Conservation (phyloP, 2,329 filamentous ascomycete genomes). For the Cryoendolithus antarcticus region DNA sequence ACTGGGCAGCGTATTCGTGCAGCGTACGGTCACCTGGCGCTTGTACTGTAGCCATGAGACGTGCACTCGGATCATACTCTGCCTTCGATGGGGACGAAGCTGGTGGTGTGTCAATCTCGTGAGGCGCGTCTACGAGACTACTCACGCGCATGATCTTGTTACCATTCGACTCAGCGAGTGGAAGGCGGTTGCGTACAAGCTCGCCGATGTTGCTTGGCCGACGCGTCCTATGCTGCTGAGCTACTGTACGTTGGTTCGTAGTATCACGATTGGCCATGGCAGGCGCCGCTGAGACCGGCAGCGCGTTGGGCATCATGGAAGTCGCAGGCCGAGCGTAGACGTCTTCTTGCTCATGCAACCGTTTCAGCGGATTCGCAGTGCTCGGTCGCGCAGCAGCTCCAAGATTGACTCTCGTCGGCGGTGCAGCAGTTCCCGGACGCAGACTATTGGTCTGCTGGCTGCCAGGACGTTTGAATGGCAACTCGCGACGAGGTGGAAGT, state of each 20-base stretch:
- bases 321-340: too few relatives aligned
- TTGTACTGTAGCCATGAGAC: constrained; percentile 1
- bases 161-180: constrained; percentile 6
- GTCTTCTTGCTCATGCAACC: too few relatives aligned
- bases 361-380: too few relatives aligned
- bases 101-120: constrained; percentile 15
- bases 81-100: constrained; percentile 5
- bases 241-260: too few relatives aligned
- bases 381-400: too few relatives aligned
- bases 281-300: too few relatives aligned
- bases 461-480: constrained; percentile 24
- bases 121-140: constrained; percentile 16
- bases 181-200: constrained; percentile 5
- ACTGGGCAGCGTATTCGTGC: constrained; percentile 26
- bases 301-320: too few relatives aligned
- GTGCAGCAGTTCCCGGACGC: constrained; percentile 11
- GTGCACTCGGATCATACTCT: neutral
- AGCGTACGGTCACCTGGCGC: constrained; percentile 3
- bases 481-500: constrained; percentile 8
- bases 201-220: constrained; percentile 10
- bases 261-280: too few relatives aligned
- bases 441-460: constrained; percentile 14
- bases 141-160: constrained; percentile 8
- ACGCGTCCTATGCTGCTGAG: neutral
- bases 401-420: constrained; percentile 25